These are phyloP conservation scores for Alternaria panax DNA, from an alignment of 2,329 filamentous ascomycete species.

Conservation along the genomic window DNA sequence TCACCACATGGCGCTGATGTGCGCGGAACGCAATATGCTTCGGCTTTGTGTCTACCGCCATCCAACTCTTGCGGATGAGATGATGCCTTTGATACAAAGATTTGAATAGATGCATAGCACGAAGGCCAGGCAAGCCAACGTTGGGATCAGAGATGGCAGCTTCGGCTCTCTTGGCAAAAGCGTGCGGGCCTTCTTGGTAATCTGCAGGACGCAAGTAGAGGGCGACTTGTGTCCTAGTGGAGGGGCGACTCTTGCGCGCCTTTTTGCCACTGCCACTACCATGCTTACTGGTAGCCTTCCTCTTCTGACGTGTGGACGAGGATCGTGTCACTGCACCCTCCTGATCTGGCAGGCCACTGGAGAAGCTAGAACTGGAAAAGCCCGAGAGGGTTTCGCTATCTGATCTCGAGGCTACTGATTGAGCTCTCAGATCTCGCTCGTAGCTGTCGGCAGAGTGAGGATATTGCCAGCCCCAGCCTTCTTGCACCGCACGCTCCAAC, in stretches of 20 bases:
- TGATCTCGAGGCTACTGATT: constrained; percentile 45
- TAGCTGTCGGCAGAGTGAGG: constrained; percentile 76
- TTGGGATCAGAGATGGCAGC: constrained; percentile 81
- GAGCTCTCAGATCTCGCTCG: constrained; percentile 79
- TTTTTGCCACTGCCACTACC: constrained; percentile 58
- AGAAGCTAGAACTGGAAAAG: constrained; percentile 32
- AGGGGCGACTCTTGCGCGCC: constrained; percentile 61
- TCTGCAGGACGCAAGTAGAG: constrained; percentile 58
- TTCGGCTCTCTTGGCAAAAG: constrained; percentile 84
- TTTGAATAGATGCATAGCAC: constrained; percentile 91
- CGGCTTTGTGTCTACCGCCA: constrained; percentile 79
- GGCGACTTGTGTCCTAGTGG: constrained; percentile 51
- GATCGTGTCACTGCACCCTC: constrained; percentile 42
- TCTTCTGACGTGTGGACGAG: constrained; percentile 48
- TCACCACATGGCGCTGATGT: constrained; percentile 95
- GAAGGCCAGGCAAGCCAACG: constrained; percentile 78
- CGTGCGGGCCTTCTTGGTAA: constrained; percentile 80
- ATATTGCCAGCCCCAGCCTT: constrained; percentile 98
- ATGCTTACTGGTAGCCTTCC: constrained; percentile 48
- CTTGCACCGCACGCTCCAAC: constrained; percentile 80
- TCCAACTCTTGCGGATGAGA: constrained; percentile 92
- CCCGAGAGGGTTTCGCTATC: constrained; percentile 49
- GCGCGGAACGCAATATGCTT: constrained; percentile 95
- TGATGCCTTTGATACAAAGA: constrained; percentile 93
- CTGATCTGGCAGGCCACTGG: constrained; percentile 26